Conservation (phyloP, 768 basidiomycete species). For the Agaricus subrufescens region DNA sequence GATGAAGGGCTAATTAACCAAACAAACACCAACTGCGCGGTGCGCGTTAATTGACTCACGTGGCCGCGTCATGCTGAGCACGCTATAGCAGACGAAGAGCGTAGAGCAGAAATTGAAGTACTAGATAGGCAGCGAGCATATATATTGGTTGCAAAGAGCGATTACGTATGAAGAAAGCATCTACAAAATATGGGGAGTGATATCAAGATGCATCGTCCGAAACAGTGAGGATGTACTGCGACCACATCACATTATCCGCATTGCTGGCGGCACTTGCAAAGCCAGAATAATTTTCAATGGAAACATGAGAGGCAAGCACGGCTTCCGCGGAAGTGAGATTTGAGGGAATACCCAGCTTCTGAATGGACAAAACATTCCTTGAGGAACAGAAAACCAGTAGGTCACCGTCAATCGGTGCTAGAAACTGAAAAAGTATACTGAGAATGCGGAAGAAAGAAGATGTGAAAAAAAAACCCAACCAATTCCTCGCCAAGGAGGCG, state of each 20-base stretch:
- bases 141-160: no score
- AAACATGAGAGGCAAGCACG: slow-evolving; percentile 50
- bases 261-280: slow-evolving; percentile 50
- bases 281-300: slow-evolving; percentile 53
- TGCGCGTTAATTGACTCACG: slow-evolving; percentile 12
- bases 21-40: neutral
- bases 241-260: slow-evolving; percentile 38
- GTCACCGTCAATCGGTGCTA: slow-evolving; percentile 45
- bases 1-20: neutral
- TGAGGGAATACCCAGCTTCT: slow-evolving; percentile 47
- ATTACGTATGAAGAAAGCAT: neutral
- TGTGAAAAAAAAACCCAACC: slow-evolving; percentile 29
- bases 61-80: neutral
- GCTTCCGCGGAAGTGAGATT: slow-evolving; percentile 37
- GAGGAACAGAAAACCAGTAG: slow-evolving; percentile 60
- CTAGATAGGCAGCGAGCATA: no score
- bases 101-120: neutral
- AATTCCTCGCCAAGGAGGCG: slow-evolving; percentile 49
- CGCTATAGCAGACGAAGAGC: neutral
- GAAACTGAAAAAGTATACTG: slow-evolving; percentile 37
- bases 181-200: neutral
- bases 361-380: slow-evolving; percentile 36
- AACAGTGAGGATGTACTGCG: slow-evolving; percentile 19
- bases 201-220: neutral
- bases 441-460: neutral